Base-by-base conservation (phyloP, 1,139 yeast genomes). In the Hyphopichia fennica region DNA sequence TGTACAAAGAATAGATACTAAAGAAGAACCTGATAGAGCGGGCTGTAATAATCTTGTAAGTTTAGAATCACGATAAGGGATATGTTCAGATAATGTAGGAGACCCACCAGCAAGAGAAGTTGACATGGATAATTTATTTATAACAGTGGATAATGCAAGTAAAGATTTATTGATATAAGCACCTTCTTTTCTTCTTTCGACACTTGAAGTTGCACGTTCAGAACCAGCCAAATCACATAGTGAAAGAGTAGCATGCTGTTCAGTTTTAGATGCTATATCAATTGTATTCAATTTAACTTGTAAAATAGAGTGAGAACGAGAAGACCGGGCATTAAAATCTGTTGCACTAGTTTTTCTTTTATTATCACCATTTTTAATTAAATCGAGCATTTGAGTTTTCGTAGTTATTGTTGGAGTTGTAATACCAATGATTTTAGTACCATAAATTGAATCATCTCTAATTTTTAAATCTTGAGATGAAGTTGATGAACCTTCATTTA, bases 181-280 rank as follows among this genome's bases (percentile, higher is more conserved):
- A 17, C 98, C 98, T 66, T 93, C 98, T 60, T 89, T 87, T 45
- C 97, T 72, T 53, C 98, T 76, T 54, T 84, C 96, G 0, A 75
- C 65, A 56, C 90, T 89, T 1, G 86, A 76, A 0, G 95, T 84
- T 0, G 96, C 98, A 43, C 88, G 76, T 63, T 93, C 99, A 15
- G 96, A 87, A 18, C 99, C 99, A 0, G 99, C 99, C 56, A 93
- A 75, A 65, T 93, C 99, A 70, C 98, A 93, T 44, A 93, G 72
- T 20, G 95, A 87, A 32, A 93, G 76, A 0, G 93, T 83, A 29
- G 93, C 77, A 40, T 73, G 64, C 15, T 71, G 69, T 44, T 76
- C 80, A 1, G 65, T 60, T 9, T 75, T 74, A 2, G 69, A 62
- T 1, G 56, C 46, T 34, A 68, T 41, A 54, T 76, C 75, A 3